Percentiles rank a stretch among this genome's conserved stretches.
phyloP scores from a whole-genome alignment of 1,139 yeast species.

The Taiozyma sp. region DNA sequence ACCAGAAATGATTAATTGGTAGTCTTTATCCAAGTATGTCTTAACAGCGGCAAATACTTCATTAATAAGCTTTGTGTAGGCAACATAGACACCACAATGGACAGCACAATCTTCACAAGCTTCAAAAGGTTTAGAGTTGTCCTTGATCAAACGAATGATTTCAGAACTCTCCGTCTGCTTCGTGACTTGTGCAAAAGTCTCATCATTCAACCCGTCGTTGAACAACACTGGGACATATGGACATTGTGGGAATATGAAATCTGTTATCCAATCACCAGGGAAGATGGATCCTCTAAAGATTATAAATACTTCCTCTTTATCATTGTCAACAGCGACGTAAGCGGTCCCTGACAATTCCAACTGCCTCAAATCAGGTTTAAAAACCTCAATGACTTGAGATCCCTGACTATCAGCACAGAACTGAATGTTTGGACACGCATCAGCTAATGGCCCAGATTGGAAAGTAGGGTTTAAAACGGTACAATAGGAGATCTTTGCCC shows the following conservation, averaged over 20 bases:
- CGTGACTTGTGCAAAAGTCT: slow-evolving; percentile 1
- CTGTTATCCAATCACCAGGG: slow-evolving; percentile 52
- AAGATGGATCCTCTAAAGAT: slow-evolving; percentile 56
- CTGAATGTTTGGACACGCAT: slow-evolving; percentile 9
- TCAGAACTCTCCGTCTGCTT: neutral
- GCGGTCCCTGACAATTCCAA: slow-evolving; percentile 35
- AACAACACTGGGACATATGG: slow-evolving; percentile 12
- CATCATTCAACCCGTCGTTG: slow-evolving; percentile 2
- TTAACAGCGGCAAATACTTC: slow-evolving; percentile 31
- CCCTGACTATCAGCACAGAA: slow-evolving; percentile 5
- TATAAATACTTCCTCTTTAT: slow-evolving; percentile 33
- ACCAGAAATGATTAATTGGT: slow-evolving; percentile 52
- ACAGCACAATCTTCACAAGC: slow-evolving; percentile 38
- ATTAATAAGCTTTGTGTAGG: slow-evolving; percentile 36
- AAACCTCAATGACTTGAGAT: slow-evolving; percentile 1
- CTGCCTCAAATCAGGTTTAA: slow-evolving; percentile 12
- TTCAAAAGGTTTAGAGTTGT: slow-evolving; percentile 1
- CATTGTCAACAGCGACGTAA: slow-evolving; percentile 39
- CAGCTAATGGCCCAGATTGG: slow-evolving; percentile 2
- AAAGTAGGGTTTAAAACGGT: slow-evolving; percentile 1
- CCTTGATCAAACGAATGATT: neutral
- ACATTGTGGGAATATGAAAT: slow-evolving; percentile 31
- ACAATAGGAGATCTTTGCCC: slow-evolving; percentile 10
- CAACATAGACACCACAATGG: slow-evolving; percentile 49
- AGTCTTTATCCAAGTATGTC: slow-evolving; percentile 32